Percentiles rank a stretch among this genome's conserved stretches.
phyloP scores from a whole-genome alignment of 257 asterid species.

The Schizonepeta tenuifolia region DNA sequence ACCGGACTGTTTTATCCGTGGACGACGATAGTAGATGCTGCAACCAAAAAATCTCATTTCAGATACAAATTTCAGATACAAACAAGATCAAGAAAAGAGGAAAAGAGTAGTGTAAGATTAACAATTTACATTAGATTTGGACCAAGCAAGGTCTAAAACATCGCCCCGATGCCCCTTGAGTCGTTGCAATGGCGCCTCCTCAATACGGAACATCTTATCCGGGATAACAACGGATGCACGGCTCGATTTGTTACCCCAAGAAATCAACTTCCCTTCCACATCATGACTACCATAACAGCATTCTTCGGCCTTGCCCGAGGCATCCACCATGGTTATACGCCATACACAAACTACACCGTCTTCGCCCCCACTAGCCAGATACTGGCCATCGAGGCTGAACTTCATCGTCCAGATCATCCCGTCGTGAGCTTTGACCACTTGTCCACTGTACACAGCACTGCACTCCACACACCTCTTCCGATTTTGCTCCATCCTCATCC shows the following conservation, averaged over 20 bases:
- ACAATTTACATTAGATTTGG: conserved; percentile 70
- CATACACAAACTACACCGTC: conserved; percentile 79
- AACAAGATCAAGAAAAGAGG: not conserved
- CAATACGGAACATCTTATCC: conserved; percentile 60
- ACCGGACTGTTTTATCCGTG: conserved; percentile 73
- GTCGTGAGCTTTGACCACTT: conserved; percentile 63
- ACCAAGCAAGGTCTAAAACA: conserved; percentile 83
- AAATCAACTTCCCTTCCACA: conserved; percentile 20
- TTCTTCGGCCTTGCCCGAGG: conserved; percentile 30
- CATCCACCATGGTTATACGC: conserved; percentile 47
- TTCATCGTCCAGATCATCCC: conserved; percentile 76
- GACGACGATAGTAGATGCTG: conserved; percentile 82
- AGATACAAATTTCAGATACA: no score
- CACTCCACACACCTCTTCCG: conserved; percentile 58
- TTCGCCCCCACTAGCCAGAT: conserved; percentile 82
- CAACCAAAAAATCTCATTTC: conserved; percentile 36
- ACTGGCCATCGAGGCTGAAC: conserved; percentile 77
- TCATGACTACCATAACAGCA: conserved; percentile 32
- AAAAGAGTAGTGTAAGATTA: not conserved
- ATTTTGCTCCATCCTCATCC: conserved; percentile 44
- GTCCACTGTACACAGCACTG: conserved; percentile 54
- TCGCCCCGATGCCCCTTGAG: conserved; percentile 64
- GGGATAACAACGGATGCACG: conserved; percentile 53
- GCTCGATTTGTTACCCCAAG: conserved; percentile 28
- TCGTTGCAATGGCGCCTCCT: conserved; percentile 57